Evolutionary conservation across 768 basidiomycete species (phyloP), one percentile per base, ranked within the genome.

Genomic region (Termitomyces sp.): DNA sequence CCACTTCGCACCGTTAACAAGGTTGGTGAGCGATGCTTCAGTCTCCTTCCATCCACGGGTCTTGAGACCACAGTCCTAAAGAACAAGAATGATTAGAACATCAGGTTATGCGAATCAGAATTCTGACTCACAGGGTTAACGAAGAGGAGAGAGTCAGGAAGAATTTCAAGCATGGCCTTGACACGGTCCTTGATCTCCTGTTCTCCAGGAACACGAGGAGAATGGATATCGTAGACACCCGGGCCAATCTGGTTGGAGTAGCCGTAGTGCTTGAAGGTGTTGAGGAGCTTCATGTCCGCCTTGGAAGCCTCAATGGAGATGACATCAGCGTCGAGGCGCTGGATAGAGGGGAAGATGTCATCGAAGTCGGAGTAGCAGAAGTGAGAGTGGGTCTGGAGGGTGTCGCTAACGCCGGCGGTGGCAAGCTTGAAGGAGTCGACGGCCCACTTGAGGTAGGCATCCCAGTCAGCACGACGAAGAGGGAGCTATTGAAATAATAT

Each of bases 301-400:
- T 98, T 98, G 63, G 94, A 96, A 47, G 95, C 94, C 75, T 98
- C 95, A 69, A 98, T 97, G 53, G 95, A 96, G 78, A 99, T 98
- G 73, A 97, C 94, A 72, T 99, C 97, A 62, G 95, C 95, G 67
- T 99, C 97, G 59, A 99, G 89, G 62, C 89, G 86, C 75, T 95
- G 89, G 71, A 98, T 97, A 59, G 92, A 95, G 31, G 91, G 86
- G 91, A 98, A 98, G 78, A 98, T 98, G 72, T 97, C 93, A 77
- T 89, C 92, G 71, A 98, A 98, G 81, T 98, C 95, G 56, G 95
- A 98, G 81, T 94, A 95, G 81, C 94, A 96, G 84, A 96, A 96
- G 83, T 99, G 97, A 50, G 95, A 98, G 81, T 98, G 96, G 66
- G 95, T 94, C 78, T 98, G 96, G 67, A 93, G 91, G 59, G 86